Evolutionary conservation across 345 rosid genomes (phyloP).

Genomic region (Psidium guajava): DNA sequence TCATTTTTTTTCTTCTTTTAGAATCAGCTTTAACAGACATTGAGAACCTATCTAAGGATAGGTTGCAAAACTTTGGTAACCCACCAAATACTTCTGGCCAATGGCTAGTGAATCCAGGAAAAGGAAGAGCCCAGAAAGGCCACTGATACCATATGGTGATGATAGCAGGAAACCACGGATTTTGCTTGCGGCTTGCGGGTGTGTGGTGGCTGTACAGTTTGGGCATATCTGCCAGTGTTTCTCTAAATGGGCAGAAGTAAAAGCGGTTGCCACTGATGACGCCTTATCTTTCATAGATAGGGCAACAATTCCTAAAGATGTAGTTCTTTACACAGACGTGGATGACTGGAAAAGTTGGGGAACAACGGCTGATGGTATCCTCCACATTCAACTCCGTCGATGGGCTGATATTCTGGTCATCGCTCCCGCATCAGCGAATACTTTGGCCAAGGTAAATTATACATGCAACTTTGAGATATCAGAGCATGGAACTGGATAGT

Average conservation of each 20-base stretch:
- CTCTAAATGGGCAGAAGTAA: neutral
- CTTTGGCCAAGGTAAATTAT: neutral
- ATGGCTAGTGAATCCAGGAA: neutral
- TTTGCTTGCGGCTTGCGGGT: slow-evolving; percentile 1
- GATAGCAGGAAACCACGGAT: neutral
- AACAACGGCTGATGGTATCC: neutral
- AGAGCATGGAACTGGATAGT: neutral
- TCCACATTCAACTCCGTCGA: neutral
- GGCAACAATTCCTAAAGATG: neutral
- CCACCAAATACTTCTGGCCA: neutral
- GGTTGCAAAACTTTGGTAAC: too few relatives aligned
- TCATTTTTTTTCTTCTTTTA: neutral
- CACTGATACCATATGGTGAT: neutral
- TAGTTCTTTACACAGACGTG: neutral
- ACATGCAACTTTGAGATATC: neutral
- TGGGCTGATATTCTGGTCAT: neutral
- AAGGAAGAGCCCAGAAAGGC: neutral
- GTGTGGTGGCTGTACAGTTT: neutral
- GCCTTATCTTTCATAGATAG: neutral
- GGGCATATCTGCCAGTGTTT: neutral
- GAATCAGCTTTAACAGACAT: neutral
- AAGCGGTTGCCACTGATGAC: neutral
- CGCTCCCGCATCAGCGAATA: neutral
- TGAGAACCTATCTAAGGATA: neutral
- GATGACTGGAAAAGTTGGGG: neutral